Base-by-base conservation (phyloP, 108 stramenopile species). In the Cylindrotheca closterium region DNA sequence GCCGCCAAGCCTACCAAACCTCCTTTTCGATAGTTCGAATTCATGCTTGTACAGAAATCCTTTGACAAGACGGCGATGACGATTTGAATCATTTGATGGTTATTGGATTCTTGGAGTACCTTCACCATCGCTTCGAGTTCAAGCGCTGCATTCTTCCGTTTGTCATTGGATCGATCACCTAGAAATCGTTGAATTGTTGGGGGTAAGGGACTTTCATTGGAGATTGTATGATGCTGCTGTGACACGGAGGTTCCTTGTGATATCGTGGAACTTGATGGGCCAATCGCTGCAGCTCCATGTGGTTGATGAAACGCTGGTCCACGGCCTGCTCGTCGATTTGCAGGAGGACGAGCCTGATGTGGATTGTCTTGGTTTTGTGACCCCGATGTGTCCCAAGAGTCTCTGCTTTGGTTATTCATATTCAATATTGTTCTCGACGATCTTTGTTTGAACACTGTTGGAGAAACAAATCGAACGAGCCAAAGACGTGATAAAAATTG, bases 151-250 rank as follows among this genome's bases (percentile, higher is more conserved):
- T 96, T 97, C 71, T 99, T 99, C 2, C 98, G 90, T 79, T 99
- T 99, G 29, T 99, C 98, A 58, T 97, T 98, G 18, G 95, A 96
- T n/a, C 98, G 81, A 70, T 99, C 98, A 23, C 98, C 96, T 47
- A 99, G 87, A 37, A 81, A 67, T 22, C 93, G 80, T 73, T 90
- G 80, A 12, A 95, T 81, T n/a, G 87, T 65, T 15, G 88, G 91
- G 7, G 96, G 86, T 23, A 95, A 76, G 19, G 94, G 89, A 32
- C 80, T 84, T 78, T 91, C 88, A 15, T 87, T 66, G 22, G 70
- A 72, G 8, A 58, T 55, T 19, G 24, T 25, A 30, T 60, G 60
- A 10, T 60, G 31, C 17, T 46, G 55, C 42, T 69, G 68, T 34
- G 68, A 69, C 22, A 29, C 42, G 15, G 68, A 69, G 12, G 68